phyloP scores from a whole-genome alignment of 257 asterid species.

The Plectranthus barbatus region DNA sequence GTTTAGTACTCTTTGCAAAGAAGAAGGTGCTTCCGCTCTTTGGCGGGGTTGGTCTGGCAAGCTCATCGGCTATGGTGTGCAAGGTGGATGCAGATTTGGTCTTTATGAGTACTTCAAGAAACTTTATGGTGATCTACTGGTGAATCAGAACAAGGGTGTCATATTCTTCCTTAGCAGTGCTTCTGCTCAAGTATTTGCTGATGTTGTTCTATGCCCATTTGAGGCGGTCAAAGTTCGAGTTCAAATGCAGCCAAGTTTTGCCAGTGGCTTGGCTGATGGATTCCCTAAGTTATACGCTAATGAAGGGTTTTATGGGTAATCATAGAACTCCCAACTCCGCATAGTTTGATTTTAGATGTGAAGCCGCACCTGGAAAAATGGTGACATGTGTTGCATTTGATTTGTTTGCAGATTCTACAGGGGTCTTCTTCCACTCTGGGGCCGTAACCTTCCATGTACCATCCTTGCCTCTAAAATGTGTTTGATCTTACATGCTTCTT shows the following conservation, averaged over 20 bases:
- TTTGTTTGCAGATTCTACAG: constrained; percentile 47
- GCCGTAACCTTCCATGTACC: constrained; percentile 76
- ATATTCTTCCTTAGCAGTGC: constrained; percentile 68
- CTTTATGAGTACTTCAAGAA: constrained; percentile 68
- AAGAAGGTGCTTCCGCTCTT: constrained; percentile 56
- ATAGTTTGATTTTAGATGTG: not conserved
- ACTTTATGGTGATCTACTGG: constrained; percentile 39
- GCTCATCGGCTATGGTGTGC: constrained; percentile 59
- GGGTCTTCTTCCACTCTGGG: constrained; percentile 78
- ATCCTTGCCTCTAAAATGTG: constrained; percentile 6
- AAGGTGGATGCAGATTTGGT: constrained; percentile 69
- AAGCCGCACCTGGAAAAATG: not conserved
- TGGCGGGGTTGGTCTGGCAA: constrained; percentile 89
- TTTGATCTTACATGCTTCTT: not conserved
- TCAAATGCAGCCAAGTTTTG: constrained; percentile 48
- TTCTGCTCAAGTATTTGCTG: constrained; percentile 75
- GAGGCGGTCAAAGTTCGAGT: constrained; percentile 75
- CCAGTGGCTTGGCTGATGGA: constrained; percentile 62
- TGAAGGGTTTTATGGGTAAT: constrained; percentile 58
- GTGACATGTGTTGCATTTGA: constrained; percentile 8
- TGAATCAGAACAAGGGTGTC: constrained; percentile 39
- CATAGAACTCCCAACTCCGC: not conserved
- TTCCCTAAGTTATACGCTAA: constrained; percentile 52
- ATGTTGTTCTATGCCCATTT: constrained; percentile 70
- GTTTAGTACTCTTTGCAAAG: constrained; percentile 48